phyloP scores from a whole-genome alignment of 768 basidiomycete genomes.

The Boletus reticulatus region DNA sequence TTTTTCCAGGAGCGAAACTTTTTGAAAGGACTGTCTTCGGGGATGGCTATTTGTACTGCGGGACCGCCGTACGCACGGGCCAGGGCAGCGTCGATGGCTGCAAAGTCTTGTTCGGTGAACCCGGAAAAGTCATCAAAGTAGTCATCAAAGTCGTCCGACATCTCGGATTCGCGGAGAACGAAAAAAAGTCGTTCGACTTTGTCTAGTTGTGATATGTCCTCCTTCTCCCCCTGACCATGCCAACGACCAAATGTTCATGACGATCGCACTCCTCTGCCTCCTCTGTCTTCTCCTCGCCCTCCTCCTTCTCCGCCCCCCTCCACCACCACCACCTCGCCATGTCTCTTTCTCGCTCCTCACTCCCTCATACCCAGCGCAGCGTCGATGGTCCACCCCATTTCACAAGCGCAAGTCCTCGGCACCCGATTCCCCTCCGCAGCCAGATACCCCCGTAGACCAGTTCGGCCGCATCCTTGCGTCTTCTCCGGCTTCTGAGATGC shows the following conservation, averaged over 20 bases:
- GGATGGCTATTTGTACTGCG: conserved; percentile 25
- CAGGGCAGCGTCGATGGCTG: conserved; percentile 30
- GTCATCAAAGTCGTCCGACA: conserved; percentile 43
- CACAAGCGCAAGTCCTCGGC: not conserved
- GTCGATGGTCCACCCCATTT: conserved; percentile 1
- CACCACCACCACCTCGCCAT: conserved; percentile 7
- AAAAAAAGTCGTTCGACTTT: conserved; percentile 23
- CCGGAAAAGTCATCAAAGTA: conserved; percentile 46
- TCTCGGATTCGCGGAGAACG: conserved; percentile 13
- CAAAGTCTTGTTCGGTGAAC: conserved; percentile 58
- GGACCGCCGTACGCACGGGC: conserved; percentile 26
- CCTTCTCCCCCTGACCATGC: too few relatives aligned
- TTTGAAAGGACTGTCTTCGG: conserved; percentile 39
- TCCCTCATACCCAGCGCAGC: not conserved
- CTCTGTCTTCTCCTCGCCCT: not conserved
- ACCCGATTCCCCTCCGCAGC: not conserved
- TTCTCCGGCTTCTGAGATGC: not conserved
- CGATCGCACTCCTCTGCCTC: conserved; percentile 5
- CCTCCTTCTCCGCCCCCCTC: not conserved
- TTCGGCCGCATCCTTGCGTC: not conserved
- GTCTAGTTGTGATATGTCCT: too few relatives aligned
- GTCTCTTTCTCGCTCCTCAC: conserved; percentile 12
- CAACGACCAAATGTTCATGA: not conserved
- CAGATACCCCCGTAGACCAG: not conserved
- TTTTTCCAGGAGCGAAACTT: conserved; percentile 43